Percentiles rank a stretch among this genome's conserved stretches.
Evolutionary conservation across 31 red algal genomes (phyloP).

Genomic region (Odonthalia washingtoniensis): DNA sequence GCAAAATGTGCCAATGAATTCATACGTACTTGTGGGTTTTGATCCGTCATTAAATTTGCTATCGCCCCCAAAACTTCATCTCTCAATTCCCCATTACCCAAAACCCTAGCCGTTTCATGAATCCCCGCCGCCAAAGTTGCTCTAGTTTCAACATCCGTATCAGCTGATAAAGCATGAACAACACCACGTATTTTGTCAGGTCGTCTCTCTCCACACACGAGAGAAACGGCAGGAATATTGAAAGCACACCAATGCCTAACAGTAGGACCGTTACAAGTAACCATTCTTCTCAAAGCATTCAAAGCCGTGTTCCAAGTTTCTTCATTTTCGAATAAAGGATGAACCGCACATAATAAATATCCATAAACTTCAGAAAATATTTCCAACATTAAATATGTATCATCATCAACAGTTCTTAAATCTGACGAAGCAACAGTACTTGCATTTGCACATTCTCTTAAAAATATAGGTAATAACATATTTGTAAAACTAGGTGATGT

Average conservation of each 20-base stretch:
- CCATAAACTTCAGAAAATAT: slow-evolving; percentile 93
- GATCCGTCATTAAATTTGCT: slow-evolving; percentile 80
- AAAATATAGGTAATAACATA: slow-evolving; percentile 79
- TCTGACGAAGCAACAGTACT: slow-evolving; percentile 78
- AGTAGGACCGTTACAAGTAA: slow-evolving; percentile 95
- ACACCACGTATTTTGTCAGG: slow-evolving; percentile 86
- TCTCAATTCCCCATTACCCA: slow-evolving; percentile 76
- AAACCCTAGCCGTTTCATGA: slow-evolving; percentile 74
- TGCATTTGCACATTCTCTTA: slow-evolving; percentile 82
- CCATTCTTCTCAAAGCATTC: slow-evolving; percentile 85
- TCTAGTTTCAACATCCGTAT: slow-evolving; percentile 88
- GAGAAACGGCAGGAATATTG: slow-evolving; percentile 85
- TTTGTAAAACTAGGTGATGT: slow-evolving; percentile 60
- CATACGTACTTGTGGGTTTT: slow-evolving; percentile 92
- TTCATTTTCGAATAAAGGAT: slow-evolving; percentile 72
- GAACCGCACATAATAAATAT: slow-evolving; percentile 80
- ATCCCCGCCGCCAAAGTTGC: slow-evolving; percentile 87
- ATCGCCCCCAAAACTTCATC: slow-evolving; percentile 77
- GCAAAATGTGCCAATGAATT: slow-evolving; percentile 88
- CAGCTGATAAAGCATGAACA: slow-evolving; percentile 82
- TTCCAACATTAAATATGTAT: slow-evolving; percentile 90
- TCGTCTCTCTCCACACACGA: slow-evolving; percentile 69
- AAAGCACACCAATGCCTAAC: slow-evolving; percentile 95
- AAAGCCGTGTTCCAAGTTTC: slow-evolving; percentile 86
- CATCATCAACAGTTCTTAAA: slow-evolving; percentile 84